A percentile compares a stretch with the other conserved stretches of the same genome.
Conservation (phyloP, 495 filamentous ascomycete species). For the Margaritispora aquatica region DNA sequence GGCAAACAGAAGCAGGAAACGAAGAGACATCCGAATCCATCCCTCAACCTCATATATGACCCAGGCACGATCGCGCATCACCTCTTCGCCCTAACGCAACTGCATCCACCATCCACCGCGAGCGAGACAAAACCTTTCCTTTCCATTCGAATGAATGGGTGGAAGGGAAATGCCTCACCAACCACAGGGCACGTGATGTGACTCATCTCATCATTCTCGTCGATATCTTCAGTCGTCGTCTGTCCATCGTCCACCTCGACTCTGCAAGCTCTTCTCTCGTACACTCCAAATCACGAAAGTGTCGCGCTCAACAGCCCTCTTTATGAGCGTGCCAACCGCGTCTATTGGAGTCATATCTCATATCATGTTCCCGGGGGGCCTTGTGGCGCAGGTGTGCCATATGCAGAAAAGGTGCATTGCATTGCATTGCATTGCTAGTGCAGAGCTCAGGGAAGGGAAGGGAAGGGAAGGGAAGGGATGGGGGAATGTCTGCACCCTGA, state of each 20-base stretch:
- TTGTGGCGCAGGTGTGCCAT: not conserved
- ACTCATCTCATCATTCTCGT: not conserved
- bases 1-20: not conserved
- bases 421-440: not conserved
- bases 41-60: not conserved
- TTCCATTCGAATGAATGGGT: constrained; percentile 8
- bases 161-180: not conserved
- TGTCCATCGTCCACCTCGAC: constrained; percentile 5
- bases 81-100: not conserved
- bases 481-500: not conserved
- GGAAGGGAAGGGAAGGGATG: not conserved
- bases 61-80: not conserved
- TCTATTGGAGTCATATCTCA: constrained; percentile 17
- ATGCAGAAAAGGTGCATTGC: not conserved
- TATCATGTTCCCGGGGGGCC: not conserved
- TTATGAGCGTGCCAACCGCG: constrained; percentile 12
- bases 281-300: constrained; percentile 20
- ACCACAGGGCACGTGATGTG: constrained; percentile 1
- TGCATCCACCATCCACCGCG: no score
- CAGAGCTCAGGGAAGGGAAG: not conserved
- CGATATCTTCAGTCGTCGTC: no score
- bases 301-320: constrained; percentile 13
- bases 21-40: not conserved
- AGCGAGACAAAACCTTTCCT: constrained; percentile 2
- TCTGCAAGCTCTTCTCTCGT: not conserved